Evolutionary conservation across 2,329 filamentous ascomycete species (phyloP), one percentile per base, ranked within the genome.

Genomic region (Colletotrichum shisoi): DNA sequence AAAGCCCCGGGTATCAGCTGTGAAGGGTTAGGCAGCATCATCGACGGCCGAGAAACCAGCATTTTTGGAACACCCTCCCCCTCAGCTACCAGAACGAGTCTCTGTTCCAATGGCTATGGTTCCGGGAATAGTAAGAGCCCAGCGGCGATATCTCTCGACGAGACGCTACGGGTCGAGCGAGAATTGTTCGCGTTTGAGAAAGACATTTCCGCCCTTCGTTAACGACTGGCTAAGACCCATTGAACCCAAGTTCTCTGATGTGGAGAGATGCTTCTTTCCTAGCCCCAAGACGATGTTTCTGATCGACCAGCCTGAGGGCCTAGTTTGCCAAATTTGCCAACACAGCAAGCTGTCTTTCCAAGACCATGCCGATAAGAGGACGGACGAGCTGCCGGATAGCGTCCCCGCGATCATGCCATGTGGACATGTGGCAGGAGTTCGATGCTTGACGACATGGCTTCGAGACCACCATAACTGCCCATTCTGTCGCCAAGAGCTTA

Each of bases 371-470:
- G 44, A 58, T 24, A 9, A 27, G 27, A 46, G 11, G 7, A 1
- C 19, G 12, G 13, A 9, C 15, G 13, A 17, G 3, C 37, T 9
- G 12, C 45, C n/a, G 11, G 61, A 71, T 4, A 48, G n/a, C 0
- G 62, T 68, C 1, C 73, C 77, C 1, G 67, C 70, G 3, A 74
- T 79, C 1, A 66, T 79, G 27, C 75, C 79, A 0, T 79, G 78
- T 45, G 78, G 77, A 0, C 79, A 81, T 59, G 66, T 75, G 4
- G 75, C 70, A 4, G 76, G 78, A 57, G 51, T 66, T 4, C 17
- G 9, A 2, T 80, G 78, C 46, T 57, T 79, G 17, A 44, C 62
- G 2, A 42, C 19, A 2, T 79, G 77, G 76, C 52, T 77, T 6
- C 27, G 34, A 0, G 39, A 31, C 0, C 59, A 76, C 40, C 39